Evolutionary conservation across 225 moss, liverwort and hornwort genomes (phyloP).

Genomic region (Anthoceros angustus): DNA sequence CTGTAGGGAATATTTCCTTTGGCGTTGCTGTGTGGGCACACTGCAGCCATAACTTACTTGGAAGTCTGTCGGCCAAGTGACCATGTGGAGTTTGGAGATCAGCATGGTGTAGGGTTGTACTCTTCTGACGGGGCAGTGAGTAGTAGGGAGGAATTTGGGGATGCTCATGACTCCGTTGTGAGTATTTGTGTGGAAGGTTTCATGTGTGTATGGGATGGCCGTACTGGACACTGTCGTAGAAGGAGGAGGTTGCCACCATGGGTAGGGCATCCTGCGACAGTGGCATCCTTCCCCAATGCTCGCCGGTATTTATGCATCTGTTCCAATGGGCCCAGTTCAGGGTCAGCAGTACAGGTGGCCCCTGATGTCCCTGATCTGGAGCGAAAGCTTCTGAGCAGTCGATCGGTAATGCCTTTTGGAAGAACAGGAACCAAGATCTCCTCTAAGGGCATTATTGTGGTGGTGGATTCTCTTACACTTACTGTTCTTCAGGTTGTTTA

Average conservation of each 20-base stretch:
- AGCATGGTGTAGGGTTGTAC: neutral
- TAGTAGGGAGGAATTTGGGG: neutral
- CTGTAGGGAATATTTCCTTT: constrained; percentile 7
- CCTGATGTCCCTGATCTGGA: neutral
- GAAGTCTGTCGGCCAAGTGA: constrained; percentile 5
- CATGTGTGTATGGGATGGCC: constrained; percentile 8
- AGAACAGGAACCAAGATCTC: neutral
- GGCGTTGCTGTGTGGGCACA: constrained; percentile 11
- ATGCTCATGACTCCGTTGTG: constrained; percentile 4
- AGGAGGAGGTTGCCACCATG: constrained; percentile 8
- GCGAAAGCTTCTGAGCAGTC: neutral
- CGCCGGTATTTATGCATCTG: constrained; percentile 6
- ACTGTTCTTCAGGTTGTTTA: constrained; percentile 8
- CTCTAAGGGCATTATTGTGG: constrained; percentile 5
- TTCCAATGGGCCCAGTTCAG: constrained; percentile 1
- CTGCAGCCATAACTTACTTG: constrained; percentile 7
- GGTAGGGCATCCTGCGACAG: constrained; percentile 8
- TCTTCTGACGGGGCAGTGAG: neutral
- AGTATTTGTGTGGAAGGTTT: constrained; percentile 10
- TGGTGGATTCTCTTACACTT: constrained; percentile 8
- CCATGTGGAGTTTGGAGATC: neutral
- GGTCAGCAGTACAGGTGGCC: neutral
- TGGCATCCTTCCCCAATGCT: constrained; percentile 7
- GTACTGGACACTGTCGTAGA: constrained; percentile 8
- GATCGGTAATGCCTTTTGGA: neutral